Base-by-base conservation (phyloP, 331 rosid genomes). In the Telfairia occidentalis region DNA sequence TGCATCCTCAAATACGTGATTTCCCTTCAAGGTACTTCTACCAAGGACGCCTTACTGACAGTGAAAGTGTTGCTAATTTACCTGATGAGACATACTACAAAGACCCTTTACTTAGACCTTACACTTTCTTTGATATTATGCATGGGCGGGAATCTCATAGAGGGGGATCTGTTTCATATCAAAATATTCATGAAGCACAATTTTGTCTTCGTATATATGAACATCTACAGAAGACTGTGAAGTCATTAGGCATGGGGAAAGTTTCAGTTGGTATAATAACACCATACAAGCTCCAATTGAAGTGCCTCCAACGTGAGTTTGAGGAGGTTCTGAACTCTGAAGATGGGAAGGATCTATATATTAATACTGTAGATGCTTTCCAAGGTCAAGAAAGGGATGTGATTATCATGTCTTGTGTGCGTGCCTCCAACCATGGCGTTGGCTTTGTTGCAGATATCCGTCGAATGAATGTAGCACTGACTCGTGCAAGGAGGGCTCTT, bases 371-470 rank as follows among this genome's bases (percentile, higher is more conserved):
- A 7, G 99, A 95, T 84, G 99, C 99, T 72, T 95, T 92, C 85
- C 99, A 95, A 84, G 99, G 99, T 52, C 99, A 95, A 84, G 99
- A 95, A 73, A 90, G 99, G 16, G 99, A 95, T 82, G 97, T 95
- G 80, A 95, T 95, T 58, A 95, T 95, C 72, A 95, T 95, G 97
- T 95, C 99, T 38, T 92, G 99, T 83, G 97, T 95, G 82, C 97
- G 99, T 63, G 97, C 99, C 70, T 94, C 98, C 24, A 79, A 18
- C 81, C 97, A 92, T 15, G 99, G 99, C 9, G 97, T 95, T 84
- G 99, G 97, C 76, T 95, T 95, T 80, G 97, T 95, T 77, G 89
- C 99, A 59, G 99, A 95, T 76, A 90, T 95, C 46, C 96, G 97
- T 1, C 87, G 99, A 42, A 95, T 95, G 99, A 95, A 95, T 79